Evolutionary conservation across 352 stramenopile species (phyloP), one percentile per base, ranked within the genome.

Genomic region (Globisporangium takayamanum): DNA sequence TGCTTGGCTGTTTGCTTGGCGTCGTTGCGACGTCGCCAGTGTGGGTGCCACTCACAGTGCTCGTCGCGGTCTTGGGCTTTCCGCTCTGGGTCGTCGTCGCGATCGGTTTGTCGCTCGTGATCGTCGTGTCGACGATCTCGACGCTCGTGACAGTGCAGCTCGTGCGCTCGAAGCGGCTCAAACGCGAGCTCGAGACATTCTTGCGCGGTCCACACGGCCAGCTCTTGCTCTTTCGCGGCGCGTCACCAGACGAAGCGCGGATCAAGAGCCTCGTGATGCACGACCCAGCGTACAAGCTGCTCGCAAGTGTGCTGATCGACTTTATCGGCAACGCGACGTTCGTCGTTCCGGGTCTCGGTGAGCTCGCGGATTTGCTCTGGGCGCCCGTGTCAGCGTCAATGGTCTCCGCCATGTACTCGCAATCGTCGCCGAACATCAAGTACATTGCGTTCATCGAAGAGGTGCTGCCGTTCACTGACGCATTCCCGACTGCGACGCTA

Each of bases 381-480:
- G 95, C 95, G 1, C 95, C 95, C 0, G 67, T 94, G 15, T 90
- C 92, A 25, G 89, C 89, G 16, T 76, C 89, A 14, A 67, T 98
- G 39, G 77, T 98, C n/a, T 81, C 90, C 33, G 80, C 76, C 15
- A 84, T 98, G 73, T 98, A 98, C 66, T 86, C 90, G 52, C 69
- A 89, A 7, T 88, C 81, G 8, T 84, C 72, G 41, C 90, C 89
- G 8, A 88, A 76, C 47, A 70, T 87, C 41, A 97, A 96, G 65
- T 97, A 98, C 60, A 48, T 97, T 30, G 76, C 71, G 3, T 84
- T 91, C 56, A 18, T 92, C 2, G 84, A 94, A 47, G 84, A 96
- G 57, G 14, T 94, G 16, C 63, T 98, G 50, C 95, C 95, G 1
- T 98, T 98, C 73, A 98, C 95, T 14, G 95, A 98, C 68, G 80